Evolutionary conservation across 2,329 filamentous ascomycete species (phyloP).

Genomic region (Tolypocladium tropicale): DNA sequence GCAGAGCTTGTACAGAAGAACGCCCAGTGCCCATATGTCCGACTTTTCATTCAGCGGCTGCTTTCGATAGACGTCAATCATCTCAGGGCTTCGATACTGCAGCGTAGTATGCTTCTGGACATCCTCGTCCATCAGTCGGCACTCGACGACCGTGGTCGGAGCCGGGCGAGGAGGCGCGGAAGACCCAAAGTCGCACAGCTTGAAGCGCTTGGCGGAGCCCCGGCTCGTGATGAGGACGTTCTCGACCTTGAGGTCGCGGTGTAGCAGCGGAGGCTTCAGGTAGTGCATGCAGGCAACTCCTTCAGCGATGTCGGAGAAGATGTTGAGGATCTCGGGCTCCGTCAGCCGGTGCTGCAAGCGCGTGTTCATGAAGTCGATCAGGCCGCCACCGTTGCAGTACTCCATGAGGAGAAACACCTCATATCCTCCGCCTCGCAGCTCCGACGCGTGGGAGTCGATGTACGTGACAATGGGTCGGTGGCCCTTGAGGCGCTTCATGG

Average conservation of each 20-base stretch:
- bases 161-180: conserved; percentile 75
- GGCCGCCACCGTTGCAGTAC: conserved; percentile 83
- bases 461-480: conserved; percentile 95
- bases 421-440: conserved; percentile 85
- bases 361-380: conserved; percentile 99
- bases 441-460: conserved; percentile 95
- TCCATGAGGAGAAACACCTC: conserved; percentile 99
- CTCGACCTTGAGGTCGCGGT: conserved; percentile 94
- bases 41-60: conserved; percentile 97
- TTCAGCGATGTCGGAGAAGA: conserved; percentile 92
- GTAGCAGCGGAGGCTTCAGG: conserved; percentile 82
- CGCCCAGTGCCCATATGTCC: conserved; percentile 94
- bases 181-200: conserved; percentile 96
- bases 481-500: conserved; percentile 98
- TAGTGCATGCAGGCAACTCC: conserved; percentile 99
- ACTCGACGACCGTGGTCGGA: conserved; percentile 78
- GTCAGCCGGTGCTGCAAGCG: conserved; percentile 90
- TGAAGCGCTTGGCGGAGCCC: conserved; percentile 65
- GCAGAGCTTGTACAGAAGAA: conserved; percentile 93
- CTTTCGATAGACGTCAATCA: conserved; percentile 96
- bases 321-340: conserved; percentile 93
- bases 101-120: conserved; percentile 94
- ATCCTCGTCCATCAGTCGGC: conserved; percentile 88
- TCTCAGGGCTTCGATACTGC: conserved; percentile 95
- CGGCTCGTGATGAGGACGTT: conserved; percentile 81